Base-by-base conservation (phyloP, 2,329 filamentous ascomycete genomes). In the Fusarium mundagurra region DNA sequence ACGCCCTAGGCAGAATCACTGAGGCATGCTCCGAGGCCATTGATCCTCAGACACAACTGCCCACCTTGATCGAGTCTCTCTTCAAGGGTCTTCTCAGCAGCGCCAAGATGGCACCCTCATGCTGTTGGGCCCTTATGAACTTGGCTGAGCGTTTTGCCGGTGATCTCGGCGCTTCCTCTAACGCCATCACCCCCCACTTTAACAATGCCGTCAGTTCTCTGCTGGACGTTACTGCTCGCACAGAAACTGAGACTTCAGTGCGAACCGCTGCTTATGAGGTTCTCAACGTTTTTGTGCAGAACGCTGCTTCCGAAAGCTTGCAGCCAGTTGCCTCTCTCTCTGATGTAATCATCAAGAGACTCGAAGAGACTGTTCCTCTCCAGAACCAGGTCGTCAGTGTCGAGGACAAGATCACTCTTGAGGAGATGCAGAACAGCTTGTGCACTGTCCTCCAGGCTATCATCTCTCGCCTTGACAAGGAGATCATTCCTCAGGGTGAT, bases 101-200 rank as follows among this genome's bases (percentile, higher is more conserved):
- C 82, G 93, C 95, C 69, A 98, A 97, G 90, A 99, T 99, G 92
- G 96, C 96, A 38, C 92, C 94, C 63, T 99, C 96, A 36, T 98
- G 96, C 91, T 99, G 96, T 86, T 98, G 97, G 96, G 95, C 96
- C 38, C 86, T 99, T 76, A 98, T 99, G 94, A 99, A 98, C 85
- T 86, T 99, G 81, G 96, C 96, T 17, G 96, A 99, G 82, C 93
- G 95, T 71, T 99, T 98, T 82, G 94, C 95, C 36, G 94, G 95
- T 66, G 95, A 98, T 63, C 89, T 92, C 64, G 94, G 94, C 57
- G 92, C 92, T 69, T 78, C 87, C 47, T 87, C 92, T 78, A 99
- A 98, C 85, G 89, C 94, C 48, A 88, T 99, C 57, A 97, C 95
- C 5, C 91, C 92, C 72, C 94, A 98, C 85, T 99, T 99, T 86